Base-by-base conservation (phyloP, 2,329 filamentous ascomycete genomes). In the Pseudodiploospora longispora region DNA sequence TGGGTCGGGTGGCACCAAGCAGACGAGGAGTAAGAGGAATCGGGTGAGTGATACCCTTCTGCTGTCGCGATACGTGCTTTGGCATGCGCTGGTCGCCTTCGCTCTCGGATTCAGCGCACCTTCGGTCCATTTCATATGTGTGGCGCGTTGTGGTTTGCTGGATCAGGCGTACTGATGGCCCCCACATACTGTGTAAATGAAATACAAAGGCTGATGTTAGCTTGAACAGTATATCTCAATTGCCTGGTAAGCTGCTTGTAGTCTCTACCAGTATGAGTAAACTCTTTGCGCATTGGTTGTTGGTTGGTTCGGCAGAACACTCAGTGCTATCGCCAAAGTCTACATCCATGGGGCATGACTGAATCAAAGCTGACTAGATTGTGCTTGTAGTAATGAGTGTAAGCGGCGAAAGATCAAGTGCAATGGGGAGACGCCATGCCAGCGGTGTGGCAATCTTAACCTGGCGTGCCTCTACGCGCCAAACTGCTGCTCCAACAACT, bases 381-480 rank as follows among this genome's bases (percentile, higher is more conserved):
- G 32, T 39, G 30, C 27, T 32, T 6, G 12, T 31, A 84, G 82
- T 54, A 86, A 85, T 56, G 82, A 85, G 58, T 86, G 82, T 62
- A 86, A 86, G 55, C 71, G 82, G n/a, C 78, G 82, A 46, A 86
- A 86, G 62, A 80, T 86, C 56, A 85, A 85, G 61, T 86, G 82
- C 64, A 85, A 85, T 60, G 83, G 83, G 48, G 78, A 84, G 53
- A 76, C 74, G 1, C 77, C 80, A 1, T 87, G 83, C 52, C 74
- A 80, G 47, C 71, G 83, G 45, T 87, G 83, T 55, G 77, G 80
- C 53, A 82, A 83, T 53, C 78, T 85, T 60, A 80, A 78, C 53
- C 69, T 84, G 12, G 64, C 74, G 49, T 85, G 82, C 56, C 67
- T 82, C 37, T 85, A 85, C 64, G 72, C 80, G 5, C 75, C 79